These are phyloP conservation scores for Penicillium bialowiezense DNA, from an alignment of 495 filamentous ascomycete species.

Conservation along the genomic window DNA sequence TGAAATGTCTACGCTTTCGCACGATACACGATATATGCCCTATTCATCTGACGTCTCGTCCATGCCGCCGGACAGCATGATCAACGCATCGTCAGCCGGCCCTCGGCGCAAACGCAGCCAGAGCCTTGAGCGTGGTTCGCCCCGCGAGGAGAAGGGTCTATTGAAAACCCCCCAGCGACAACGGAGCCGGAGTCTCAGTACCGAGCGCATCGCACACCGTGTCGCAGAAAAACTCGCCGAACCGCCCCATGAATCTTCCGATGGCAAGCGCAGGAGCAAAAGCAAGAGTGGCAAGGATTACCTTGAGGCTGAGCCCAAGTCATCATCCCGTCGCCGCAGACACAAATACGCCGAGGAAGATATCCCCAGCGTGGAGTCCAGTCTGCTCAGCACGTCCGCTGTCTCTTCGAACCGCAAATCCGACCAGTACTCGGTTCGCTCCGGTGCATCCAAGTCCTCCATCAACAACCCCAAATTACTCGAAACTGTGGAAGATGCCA, in stretches of 20 bases:
- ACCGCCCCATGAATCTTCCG: constrained; percentile 45
- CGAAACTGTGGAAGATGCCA: constrained; percentile 94
- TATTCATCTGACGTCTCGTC: constrained; percentile 82
- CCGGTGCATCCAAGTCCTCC: constrained; percentile 75
- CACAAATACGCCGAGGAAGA: constrained; percentile 64
- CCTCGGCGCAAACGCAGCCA: constrained; percentile 56
- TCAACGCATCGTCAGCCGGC: constrained; percentile 58
- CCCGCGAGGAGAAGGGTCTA: constrained; percentile 50
- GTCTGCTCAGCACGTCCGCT: constrained; percentile 65
- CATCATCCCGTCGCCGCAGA: constrained; percentile 59
- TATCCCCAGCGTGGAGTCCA: constrained; percentile 67
- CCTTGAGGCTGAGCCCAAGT: constrained; percentile 52
- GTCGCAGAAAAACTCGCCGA: constrained; percentile 64
- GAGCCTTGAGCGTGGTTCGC: constrained; percentile 50
- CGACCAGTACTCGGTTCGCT: constrained; percentile 72
- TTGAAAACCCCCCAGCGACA: constrained; percentile 62
- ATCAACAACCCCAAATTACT: constrained; percentile 96
- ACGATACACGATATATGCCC: constrained; percentile 57
- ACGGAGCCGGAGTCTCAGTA: constrained; percentile 71
- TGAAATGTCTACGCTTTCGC: constrained; percentile 57
- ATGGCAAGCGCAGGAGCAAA: constrained; percentile 54
- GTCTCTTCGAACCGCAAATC: constrained; percentile 68
- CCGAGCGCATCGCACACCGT: constrained; percentile 67
- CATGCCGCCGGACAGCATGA: constrained; percentile 86
- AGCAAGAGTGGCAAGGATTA: constrained; percentile 61